These are phyloP conservation scores for Fusarium albidum DNA, from an alignment of 2,329 filamentous ascomycete species.

Conservation along the genomic window DNA sequence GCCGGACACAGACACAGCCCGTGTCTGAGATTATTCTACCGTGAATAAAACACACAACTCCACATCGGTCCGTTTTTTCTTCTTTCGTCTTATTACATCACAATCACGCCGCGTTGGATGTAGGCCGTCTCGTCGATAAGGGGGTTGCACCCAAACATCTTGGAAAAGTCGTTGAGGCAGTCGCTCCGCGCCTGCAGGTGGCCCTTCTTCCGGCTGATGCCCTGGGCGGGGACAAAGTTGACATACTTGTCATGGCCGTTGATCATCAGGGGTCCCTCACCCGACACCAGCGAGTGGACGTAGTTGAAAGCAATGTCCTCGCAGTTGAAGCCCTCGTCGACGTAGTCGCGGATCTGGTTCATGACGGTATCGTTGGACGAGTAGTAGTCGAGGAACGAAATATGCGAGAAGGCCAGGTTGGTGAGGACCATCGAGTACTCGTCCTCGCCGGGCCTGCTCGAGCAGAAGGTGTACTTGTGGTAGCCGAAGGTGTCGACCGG, in stretches of 20 bases:
- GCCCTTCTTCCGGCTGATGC: slow-evolving; percentile 46
- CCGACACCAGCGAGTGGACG: slow-evolving; percentile 45
- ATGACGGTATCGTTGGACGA: slow-evolving; percentile 45
- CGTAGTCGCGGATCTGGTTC: slow-evolving; percentile 45
- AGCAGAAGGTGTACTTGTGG: slow-evolving; percentile 47
- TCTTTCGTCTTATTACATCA: slow-evolving; percentile 30
- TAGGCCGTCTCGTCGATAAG: slow-evolving; percentile 45
- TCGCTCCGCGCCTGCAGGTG: slow-evolving; percentile 45
- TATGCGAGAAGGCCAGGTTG: slow-evolving; percentile 48
- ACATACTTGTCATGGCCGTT: slow-evolving; percentile 44
- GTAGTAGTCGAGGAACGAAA: slow-evolving; percentile 50
- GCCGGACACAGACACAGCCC: neutral
- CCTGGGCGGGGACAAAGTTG: slow-evolving; percentile 43
- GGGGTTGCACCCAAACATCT: slow-evolving; percentile 47
- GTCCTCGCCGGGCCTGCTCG: slow-evolving; percentile 33
- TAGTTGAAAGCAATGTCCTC: slow-evolving; percentile 52
- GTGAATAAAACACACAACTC: neutral
- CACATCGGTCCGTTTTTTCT: neutral
- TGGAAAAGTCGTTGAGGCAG: slow-evolving; percentile 47
- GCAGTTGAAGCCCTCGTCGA: slow-evolving; percentile 51
- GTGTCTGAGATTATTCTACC: neutral
- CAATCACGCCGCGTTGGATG: slow-evolving; percentile 44
- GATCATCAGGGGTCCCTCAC: slow-evolving; percentile 46
- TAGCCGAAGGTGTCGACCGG: slow-evolving; percentile 34
- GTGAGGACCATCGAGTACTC: slow-evolving; percentile 49